phyloP scores from a whole-genome alignment of 805 yeast genomes.

The Candida piceae region DNA sequence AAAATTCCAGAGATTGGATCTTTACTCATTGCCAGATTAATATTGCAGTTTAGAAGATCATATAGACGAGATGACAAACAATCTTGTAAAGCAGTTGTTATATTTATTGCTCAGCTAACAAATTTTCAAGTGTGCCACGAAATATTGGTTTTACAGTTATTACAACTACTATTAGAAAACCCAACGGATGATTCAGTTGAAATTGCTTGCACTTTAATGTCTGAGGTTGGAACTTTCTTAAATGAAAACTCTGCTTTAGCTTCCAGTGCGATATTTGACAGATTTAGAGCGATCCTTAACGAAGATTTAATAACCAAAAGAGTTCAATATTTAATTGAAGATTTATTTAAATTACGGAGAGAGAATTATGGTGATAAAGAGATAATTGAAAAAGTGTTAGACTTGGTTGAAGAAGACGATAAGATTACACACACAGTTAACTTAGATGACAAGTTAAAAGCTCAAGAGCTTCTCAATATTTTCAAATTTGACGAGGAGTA shows the following conservation, averaged over 20 bases:
- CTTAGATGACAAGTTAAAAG: slow-evolving; percentile 46
- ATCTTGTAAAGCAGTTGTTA: slow-evolving; percentile 37
- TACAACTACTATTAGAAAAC: slow-evolving; percentile 39
- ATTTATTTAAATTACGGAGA: slow-evolving; percentile 46
- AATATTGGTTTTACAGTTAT: slow-evolving; percentile 46
- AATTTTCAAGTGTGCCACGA: slow-evolving; percentile 60
- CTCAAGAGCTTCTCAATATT: slow-evolving; percentile 40
- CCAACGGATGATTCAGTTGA: slow-evolving; percentile 52
- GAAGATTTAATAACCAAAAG: slow-evolving; percentile 42
- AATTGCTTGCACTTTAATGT: slow-evolving; percentile 46
- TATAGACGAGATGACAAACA: slow-evolving; percentile 43
- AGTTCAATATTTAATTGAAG: slow-evolving; percentile 44
- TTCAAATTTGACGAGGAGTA: slow-evolving; percentile 49
- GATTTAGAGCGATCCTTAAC: slow-evolving; percentile 55
- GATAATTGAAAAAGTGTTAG: slow-evolving; percentile 42
- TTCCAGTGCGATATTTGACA: slow-evolving; percentile 45
- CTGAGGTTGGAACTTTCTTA: slow-evolving; percentile 48
- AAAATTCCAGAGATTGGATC: slow-evolving; percentile 68
- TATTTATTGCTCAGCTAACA: slow-evolving; percentile 57
- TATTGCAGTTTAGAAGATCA: slow-evolving; percentile 53
- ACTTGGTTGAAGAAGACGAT: slow-evolving; percentile 62
- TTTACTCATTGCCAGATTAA: slow-evolving; percentile 45
- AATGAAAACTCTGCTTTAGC: slow-evolving; percentile 31
- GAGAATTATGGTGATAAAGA: slow-evolving; percentile 36
- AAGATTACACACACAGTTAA: slow-evolving; percentile 49